Percentiles rank a stretch among this genome's conserved stretches.
Conservation (phyloP, 2,329 filamentous ascomycete species). For the Cladosporium cucumerinum region DNA sequence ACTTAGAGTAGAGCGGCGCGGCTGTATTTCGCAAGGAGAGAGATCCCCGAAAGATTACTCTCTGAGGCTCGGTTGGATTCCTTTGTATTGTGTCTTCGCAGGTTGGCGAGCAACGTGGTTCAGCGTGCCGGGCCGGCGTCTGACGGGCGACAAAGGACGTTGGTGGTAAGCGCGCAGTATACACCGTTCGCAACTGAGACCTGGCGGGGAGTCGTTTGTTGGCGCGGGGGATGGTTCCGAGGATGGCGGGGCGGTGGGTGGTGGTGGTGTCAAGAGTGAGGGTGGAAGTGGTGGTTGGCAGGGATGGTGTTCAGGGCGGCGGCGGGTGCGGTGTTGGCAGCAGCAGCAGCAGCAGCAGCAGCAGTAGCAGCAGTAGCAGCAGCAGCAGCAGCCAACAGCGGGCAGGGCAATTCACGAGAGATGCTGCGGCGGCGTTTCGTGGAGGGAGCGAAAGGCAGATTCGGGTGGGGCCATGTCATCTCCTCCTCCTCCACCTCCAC, state of each 20-base stretch:
- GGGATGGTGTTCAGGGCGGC: background rate
- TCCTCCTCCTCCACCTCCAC: background rate
- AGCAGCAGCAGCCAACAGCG: background rate
- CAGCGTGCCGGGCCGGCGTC: constrained; percentile 12
- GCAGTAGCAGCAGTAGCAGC: background rate
- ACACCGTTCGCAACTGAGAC: constrained; percentile 13
- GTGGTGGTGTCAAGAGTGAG: background rate
- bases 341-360: background rate
- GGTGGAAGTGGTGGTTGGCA: background rate
- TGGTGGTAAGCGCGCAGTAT: constrained; percentile 2
- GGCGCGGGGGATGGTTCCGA: background rate
- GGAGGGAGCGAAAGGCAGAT: background rate
- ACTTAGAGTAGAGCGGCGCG: constrained; percentile 4
- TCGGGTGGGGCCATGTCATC: background rate
- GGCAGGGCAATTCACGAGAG: background rate
- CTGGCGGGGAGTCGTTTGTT: background rate
- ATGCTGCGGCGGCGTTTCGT: background rate
- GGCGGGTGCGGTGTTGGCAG: background rate
- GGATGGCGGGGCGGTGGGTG: background rate
- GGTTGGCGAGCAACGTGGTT: background rate
- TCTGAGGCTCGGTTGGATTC: background rate
- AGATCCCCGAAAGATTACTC: constrained; percentile 5
- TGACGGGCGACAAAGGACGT: constrained; percentile 11
- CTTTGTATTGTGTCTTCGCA: constrained; percentile 12
- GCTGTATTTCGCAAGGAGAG: constrained; percentile 9